Conservation (phyloP, 495 filamentous ascomycete genomes). For the Penicillium cataractarum region DNA sequence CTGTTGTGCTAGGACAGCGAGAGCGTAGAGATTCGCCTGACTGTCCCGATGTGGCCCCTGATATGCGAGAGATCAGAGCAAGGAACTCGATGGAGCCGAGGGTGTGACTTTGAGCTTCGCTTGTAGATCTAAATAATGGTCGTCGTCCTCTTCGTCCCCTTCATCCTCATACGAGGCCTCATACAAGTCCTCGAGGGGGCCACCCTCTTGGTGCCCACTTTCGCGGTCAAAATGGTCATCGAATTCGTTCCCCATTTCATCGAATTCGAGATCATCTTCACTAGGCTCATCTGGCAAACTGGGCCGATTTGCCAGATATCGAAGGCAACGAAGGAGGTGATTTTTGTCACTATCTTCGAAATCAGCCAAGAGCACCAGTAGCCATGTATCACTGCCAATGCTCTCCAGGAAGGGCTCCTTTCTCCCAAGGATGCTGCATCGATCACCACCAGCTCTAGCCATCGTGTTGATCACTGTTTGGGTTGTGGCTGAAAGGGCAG, state of each 20-base stretch:
- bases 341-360: background rate
- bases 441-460: background rate
- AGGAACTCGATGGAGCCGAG: background rate
- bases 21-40: conserved; percentile 8
- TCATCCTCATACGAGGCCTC: background rate
- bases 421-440: background rate
- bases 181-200: no score
- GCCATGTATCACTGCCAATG: background rate
- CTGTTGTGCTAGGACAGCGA: background rate
- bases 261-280: no score
- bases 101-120: background rate
- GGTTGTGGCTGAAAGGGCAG: no score
- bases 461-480: background rate
- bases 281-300: no score
- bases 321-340: no score
- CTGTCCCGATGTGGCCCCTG: conserved; percentile 8
- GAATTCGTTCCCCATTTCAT: no score
- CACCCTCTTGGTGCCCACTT: no score
- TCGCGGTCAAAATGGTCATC: no score
- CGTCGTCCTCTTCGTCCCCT: background rate
- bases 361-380: background rate
- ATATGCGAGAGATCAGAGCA: conserved; percentile 2
- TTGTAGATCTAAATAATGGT: no score
- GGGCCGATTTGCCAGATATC: no score
- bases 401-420: background rate